Base-by-base conservation (phyloP, 805 yeast genomes). In the Yarrowia sp. region DNA sequence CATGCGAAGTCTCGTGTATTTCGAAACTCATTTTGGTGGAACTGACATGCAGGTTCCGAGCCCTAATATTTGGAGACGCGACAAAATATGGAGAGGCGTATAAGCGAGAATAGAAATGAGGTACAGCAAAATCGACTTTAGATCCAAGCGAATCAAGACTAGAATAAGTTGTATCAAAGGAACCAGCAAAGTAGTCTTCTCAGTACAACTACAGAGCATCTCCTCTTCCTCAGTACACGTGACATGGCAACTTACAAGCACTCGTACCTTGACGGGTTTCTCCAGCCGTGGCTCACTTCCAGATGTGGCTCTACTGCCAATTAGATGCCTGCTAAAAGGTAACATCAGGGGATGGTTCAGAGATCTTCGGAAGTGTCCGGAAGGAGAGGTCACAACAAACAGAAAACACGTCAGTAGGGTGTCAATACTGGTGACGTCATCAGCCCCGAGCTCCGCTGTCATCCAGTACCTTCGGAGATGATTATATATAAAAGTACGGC, bases 301-400 rank as follows among this genome's bases (percentile, higher is more conserved):
- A 26, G 36, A 40, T 15, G 55, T 35, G 26, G 22, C 41, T 50
- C 16, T 16, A 52, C 56, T 50, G 43, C 59, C 59, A 53, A 53
- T 53, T 19, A 53, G 59, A 40, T 10, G 61, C 36, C 19, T 40
- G 36, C 36, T 55, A 40, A 40, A 55, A 41, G 15, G 36, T 19
- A 22, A 40, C 61, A 55, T 22, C 46, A 55, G 61, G 59, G 61
- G 58, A 16, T 16, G 26, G 35, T 19, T 19, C 35, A 38, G 16
- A 9, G 46, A 55, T 55, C 46, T 22, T 41, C 63, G 63, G 48
- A 26, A 41, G 0, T 5, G 63, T 7, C 38, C 63, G 63, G 63
- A 56, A 53, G 14, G 42, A 10, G 9, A 15, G 8, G 32, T 26
- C 32, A 26, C 32, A 26, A 26, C 32, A 26, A 26, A 32, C 40